These are phyloP conservation scores for Malassezia psittaci DNA, from an alignment of 1,284 basidiomycete genomes.

Conservation along the genomic window DNA sequence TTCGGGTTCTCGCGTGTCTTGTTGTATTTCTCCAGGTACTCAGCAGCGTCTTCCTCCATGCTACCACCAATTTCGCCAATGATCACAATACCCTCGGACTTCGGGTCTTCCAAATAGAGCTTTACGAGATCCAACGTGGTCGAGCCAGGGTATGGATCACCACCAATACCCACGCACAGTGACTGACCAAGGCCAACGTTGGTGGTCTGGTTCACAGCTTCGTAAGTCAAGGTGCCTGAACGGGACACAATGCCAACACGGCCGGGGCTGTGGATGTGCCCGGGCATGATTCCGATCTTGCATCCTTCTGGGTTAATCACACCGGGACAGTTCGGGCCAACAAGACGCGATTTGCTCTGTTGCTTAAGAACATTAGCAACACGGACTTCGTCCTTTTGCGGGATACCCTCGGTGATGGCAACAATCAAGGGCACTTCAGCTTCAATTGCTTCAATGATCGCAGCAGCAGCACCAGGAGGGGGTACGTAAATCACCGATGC, in stretches of 20 bases:
- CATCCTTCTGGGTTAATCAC: constrained; percentile 90
- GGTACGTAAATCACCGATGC: constrained; percentile 46
- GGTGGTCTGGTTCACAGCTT: constrained; percentile 66
- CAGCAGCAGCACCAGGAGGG: constrained; percentile 43
- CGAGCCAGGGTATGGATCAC: constrained; percentile 97
- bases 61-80: constrained; percentile 98
- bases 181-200: constrained; percentile 92
- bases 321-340: constrained; percentile 85
- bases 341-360: constrained; percentile 83
- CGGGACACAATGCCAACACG: constrained; percentile 69
- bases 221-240: constrained; percentile 46
- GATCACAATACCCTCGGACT: constrained; percentile 69
- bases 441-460: constrained; percentile 47
- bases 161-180: constrained; percentile 92
- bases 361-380: constrained; percentile 86
- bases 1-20: constrained; percentile 76
- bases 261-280: constrained; percentile 89
- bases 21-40: constrained; percentile 87
- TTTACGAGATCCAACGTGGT: constrained; percentile 92
- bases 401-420: constrained; percentile 47
- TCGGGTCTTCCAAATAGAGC: constrained; percentile 82
- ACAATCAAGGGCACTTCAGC: constrained; percentile 45
- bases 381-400: constrained; percentile 45
- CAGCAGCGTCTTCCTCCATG: constrained; percentile 99
- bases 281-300: constrained; percentile 99